Evolutionary conservation across 2,329 filamentous ascomycete species (phyloP).

Genomic region (Trichoderma sp.): DNA sequence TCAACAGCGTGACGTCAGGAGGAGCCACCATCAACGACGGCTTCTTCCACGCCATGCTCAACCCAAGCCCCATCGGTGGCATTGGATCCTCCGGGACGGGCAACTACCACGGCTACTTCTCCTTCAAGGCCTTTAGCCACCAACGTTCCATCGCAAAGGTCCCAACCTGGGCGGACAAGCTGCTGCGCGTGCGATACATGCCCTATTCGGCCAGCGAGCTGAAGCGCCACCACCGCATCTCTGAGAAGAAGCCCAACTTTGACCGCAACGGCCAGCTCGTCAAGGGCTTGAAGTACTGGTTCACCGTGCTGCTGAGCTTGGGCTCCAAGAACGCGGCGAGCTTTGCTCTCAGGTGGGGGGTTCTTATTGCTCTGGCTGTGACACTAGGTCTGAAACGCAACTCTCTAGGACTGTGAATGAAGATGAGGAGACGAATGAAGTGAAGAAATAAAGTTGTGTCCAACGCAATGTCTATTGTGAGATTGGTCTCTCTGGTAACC

Average conservation of each 20-base stretch:
- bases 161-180: constrained; percentile 39
- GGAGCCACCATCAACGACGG: constrained; percentile 52
- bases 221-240: constrained; percentile 43
- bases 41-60: constrained; percentile 42
- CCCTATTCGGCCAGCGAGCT: constrained; percentile 53
- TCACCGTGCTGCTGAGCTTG: constrained; percentile 48
- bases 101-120: constrained; percentile 48
- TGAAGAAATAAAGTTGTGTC: not conserved
- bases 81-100: constrained; percentile 49
- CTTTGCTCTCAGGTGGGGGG: constrained; percentile 50
- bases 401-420: constrained; percentile 32
- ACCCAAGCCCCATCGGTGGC: constrained; percentile 47
- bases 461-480: not conserved
- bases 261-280: constrained; percentile 56
- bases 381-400: constrained; percentile 36
- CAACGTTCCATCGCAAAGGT: constrained; percentile 37
- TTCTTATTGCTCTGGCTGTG: constrained; percentile 40
- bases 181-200: constrained; percentile 67
- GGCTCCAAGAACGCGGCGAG: constrained; percentile 49
- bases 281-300: constrained; percentile 54
- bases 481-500: not conserved
- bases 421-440: not conserved
- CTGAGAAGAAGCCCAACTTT: constrained; percentile 54
- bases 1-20: constrained; percentile 43
- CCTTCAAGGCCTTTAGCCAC: constrained; percentile 44